Evolutionary conservation across 345 rosid genomes (phyloP), one percentile per base, ranked within the genome.

Genomic region (Aquilaria malaccensis): DNA sequence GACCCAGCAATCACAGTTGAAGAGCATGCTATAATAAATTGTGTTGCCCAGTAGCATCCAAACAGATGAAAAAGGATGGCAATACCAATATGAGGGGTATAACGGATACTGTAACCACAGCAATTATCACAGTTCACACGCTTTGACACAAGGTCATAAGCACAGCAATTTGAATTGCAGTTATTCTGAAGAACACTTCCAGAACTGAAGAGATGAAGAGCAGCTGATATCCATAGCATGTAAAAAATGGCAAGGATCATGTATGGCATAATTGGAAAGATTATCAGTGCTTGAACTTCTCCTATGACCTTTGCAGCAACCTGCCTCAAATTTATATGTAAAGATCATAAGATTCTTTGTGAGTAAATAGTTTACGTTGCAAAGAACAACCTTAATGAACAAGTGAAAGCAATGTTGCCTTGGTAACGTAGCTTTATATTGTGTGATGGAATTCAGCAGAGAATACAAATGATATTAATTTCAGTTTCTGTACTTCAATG

Each of bases 231-330:
- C 97, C 97, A 94, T 79, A 90, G 80, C 99, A 94, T 89, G 68
- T 86, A 94, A 80, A 94, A 94, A 58, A 94, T 62, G 9, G 86
- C 97, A 5, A 94, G 96, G 68, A 88, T 70, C 1, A 63, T 72
- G 62, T 83, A 88, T 45, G 97, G 99, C 56, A 90, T 77, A 73
- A 83, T 69, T 2, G 99, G 97, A 74, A 84, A 94, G 56, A 94
- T 81, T 52, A 94, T 83, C 68, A 94, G 87, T 2, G 97, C 99
- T 68, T 82, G 97, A 68, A 88, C 97, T 83, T 94, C 99, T 70
- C 97, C 95, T 22, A 94, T 83, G 64, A 94, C 92, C 78, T 94
- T 94, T n/a, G 97, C 97, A 67, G 99, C 97, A 52, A 94, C 99
- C 99, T 93, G 85, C 62, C 2, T 64, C 58, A 64, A 46, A 68